Conservation (phyloP, 2,329 filamentous ascomycete species). For the Chaetomiaceae sp. region DNA sequence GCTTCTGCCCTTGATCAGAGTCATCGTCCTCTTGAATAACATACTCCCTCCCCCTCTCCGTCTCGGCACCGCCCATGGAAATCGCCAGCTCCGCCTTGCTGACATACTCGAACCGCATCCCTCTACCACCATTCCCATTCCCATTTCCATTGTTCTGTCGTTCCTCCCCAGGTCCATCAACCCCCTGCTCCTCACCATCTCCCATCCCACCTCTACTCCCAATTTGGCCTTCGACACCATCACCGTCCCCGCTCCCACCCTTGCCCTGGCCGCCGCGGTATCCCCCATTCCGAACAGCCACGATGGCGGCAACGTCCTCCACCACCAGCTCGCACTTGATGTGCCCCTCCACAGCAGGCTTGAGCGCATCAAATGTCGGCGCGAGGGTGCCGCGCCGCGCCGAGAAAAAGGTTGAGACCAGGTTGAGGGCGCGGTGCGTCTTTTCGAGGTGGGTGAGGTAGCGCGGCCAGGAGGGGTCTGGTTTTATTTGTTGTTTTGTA, state of each 20-base stretch:
- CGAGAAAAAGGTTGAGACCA: conserved; percentile 93
- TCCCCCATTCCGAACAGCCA: conserved; percentile 49
- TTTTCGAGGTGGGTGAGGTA: conserved; percentile 68
- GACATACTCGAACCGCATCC: conserved; percentile 11
- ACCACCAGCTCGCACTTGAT: conserved; percentile 62
- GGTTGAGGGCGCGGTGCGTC: conserved; percentile 78
- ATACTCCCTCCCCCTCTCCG: neutral
- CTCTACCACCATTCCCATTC: conserved; percentile 10
- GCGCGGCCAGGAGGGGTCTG: conserved; percentile 59
- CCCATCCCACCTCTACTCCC: too few relatives aligned
- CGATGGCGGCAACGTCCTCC: conserved; percentile 46
- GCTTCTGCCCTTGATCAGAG: conserved; percentile 38
- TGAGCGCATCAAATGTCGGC: conserved; percentile 88
- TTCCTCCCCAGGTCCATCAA: too few relatives aligned
- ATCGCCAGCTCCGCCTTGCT: conserved; percentile 19
- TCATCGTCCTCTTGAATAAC: conserved; percentile 30
- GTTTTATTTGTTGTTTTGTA: neutral
- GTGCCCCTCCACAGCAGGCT: conserved; percentile 76
- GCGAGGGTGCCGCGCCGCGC: conserved; percentile 85
- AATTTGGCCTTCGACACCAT: neutral
- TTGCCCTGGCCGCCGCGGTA: conserved; percentile 47
- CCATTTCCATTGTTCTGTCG: conserved; percentile 37
- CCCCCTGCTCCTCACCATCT: conserved; percentile 29
- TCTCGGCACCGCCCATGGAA: conserved; percentile 11
- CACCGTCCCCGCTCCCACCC: conserved; percentile 24